Percentiles rank a stretch among this genome's conserved stretches.
Evolutionary conservation across 2,329 filamentous ascomycete genomes (phyloP).

Genomic region (Biscogniauxia mediterranea): DNA sequence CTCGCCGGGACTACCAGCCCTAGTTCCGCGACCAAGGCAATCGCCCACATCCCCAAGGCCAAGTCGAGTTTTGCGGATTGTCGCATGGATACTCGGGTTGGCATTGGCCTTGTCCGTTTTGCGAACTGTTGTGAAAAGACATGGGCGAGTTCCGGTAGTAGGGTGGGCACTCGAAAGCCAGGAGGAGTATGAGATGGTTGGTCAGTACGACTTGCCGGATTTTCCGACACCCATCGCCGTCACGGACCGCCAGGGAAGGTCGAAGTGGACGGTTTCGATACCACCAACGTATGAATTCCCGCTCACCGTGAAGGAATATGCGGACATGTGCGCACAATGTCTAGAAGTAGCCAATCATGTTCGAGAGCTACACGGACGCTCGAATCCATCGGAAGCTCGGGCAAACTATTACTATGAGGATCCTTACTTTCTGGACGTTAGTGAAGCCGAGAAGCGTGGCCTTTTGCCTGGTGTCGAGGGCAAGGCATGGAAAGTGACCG

Average conservation of each 20-base stretch:
- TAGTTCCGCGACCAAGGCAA: conserved; percentile 64
- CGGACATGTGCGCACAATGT: conserved; percentile 66
- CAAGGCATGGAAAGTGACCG: conserved; percentile 38
- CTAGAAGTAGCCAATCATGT: conserved; percentile 62
- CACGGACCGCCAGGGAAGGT: conserved; percentile 60
- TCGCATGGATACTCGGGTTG: conserved; percentile 53
- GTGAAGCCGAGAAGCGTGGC: conserved; percentile 65
- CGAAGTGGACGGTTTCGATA: conserved; percentile 81
- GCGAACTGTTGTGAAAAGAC: conserved; percentile 32
- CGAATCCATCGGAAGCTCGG: conserved; percentile 40
- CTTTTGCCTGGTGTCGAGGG: conserved; percentile 52
- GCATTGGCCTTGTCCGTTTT: conserved; percentile 52
- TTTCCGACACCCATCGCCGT: conserved; percentile 72
- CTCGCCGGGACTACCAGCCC: conserved; percentile 68
- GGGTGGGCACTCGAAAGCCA: conserved; percentile 39
- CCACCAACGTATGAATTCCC: conserved; percentile 67
- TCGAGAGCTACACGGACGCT: conserved; percentile 46
- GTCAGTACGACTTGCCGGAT: conserved; percentile 63
- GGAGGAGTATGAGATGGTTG: conserved; percentile 65
- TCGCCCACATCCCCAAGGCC: conserved; percentile 55
- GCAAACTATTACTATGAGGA: conserved; percentile 61
- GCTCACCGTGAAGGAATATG: conserved; percentile 62
- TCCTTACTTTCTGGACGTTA: conserved; percentile 70
- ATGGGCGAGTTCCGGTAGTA: conserved; percentile 32
- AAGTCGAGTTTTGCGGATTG: conserved; percentile 54